Conservation (phyloP, 495 filamentous ascomycete species). For the Podospora bellae-mahoneyi region DNA sequence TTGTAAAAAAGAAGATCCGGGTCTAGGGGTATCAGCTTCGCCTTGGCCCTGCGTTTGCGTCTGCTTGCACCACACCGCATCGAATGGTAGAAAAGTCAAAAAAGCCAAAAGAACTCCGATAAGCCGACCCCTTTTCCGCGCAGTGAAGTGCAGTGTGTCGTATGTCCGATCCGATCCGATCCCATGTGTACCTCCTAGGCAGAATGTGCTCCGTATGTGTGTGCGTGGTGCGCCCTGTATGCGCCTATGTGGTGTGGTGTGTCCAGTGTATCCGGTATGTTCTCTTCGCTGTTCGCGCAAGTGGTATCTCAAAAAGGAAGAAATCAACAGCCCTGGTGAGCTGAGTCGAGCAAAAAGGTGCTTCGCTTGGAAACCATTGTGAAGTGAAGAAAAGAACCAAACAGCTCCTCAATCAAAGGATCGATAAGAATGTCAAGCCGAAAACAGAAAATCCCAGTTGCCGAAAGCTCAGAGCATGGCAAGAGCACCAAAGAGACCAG, state of each 20-base stretch:
- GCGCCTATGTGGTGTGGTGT: not conserved
- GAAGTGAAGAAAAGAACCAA: not conserved
- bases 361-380: slow-evolving; percentile 4
- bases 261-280: not conserved
- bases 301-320: not conserved
- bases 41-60: not conserved
- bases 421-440: not conserved
- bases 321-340: not conserved
- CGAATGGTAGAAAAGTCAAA: not conserved
- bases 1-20: not conserved
- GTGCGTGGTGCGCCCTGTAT: not conserved
- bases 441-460: not conserved
- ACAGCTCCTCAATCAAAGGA: not conserved
- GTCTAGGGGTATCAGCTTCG: not conserved
- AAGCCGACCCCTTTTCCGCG: not conserved
- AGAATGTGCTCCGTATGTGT: not conserved
- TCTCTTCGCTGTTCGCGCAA: not conserved
- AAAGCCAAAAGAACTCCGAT: not conserved
- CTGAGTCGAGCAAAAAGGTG: not conserved
- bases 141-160: not conserved
- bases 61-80: not conserved
- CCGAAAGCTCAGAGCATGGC: slow-evolving; percentile 33
- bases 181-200: not conserved
- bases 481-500: slow-evolving; percentile 38
- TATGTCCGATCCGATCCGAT: not conserved